Base-by-base conservation (phyloP, 345 rosid species). In the Populus nigra region DNA sequence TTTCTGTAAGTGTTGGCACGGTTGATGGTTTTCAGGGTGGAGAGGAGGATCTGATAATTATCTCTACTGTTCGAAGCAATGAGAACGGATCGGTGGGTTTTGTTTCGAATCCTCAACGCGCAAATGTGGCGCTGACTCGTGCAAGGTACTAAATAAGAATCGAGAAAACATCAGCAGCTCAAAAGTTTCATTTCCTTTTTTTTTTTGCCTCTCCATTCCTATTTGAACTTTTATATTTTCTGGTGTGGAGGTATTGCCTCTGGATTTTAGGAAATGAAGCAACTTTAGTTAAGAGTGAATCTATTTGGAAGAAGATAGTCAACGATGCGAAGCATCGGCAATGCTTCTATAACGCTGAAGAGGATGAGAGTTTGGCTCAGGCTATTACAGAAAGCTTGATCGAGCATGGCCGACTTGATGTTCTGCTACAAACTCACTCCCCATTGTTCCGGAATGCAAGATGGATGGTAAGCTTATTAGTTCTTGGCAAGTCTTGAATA, bases 1-100 rank as follows among this genome's bases (percentile, higher is more conserved):
- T 89, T 77, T 36, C 86, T 43, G 75, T 83, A 61, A 83, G 62
- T 47, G 83, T 89, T 17, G 61, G 83, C 15, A 83, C 89, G 0
- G 84, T 88, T 31, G 91, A 88, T 79, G 90, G 89, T 4, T 85
- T 88, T 78, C 90, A 88, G 81, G 89, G 88, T 0, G 86, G 5
- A 11, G 90, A 16, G 89, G 87, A 86, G 68, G 91, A 88, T 57
- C 82, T 88, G 39, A 82, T 88, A 12, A 86, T 88, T 36, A 59
- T 88, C n/a, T 88, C 91, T 22, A 87, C 91, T 22, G 88, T 88
- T 16, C 78, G 91, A 75, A 82, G 82, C 25, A 88, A 88, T 22
- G 53, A 29, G 50, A 65, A 53, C 31, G 89, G 91, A 66, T 43
- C 66, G 2, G 73, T 85, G 2, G 91, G 91, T 43, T 88, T 88